Base-by-base conservation (phyloP, 305 asterid genomes). In the Fraxinus ornus region DNA sequence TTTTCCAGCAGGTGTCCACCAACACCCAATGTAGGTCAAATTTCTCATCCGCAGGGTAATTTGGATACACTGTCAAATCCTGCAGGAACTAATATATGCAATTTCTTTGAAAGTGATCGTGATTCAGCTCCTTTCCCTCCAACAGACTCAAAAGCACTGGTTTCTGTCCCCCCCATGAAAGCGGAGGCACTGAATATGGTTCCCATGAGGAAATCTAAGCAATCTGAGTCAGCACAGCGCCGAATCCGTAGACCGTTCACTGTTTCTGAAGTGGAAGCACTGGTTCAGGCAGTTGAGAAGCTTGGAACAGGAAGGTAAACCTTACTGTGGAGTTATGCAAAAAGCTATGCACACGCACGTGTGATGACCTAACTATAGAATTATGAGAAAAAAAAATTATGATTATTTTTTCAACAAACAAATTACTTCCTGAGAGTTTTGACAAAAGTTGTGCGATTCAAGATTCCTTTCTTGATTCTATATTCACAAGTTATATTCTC, bases 251-350 rank as follows among this genome's bases (percentile, higher is more conserved):
- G 99, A 76, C 99, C 98, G 57, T 97, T 97, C 86, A 92, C 99
- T 77, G 99, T 97, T 77, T 84, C 95, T 44, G 99, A 97, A 87
- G 98, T 97, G 21, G 98, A 97, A 89, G 97, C 98, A 70, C 93
- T 94, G 35, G 99, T 97, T 82, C 97, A 93, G 85, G 99, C 98
- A 75, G 98, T 97, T 73, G 99, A 94, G 93, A 93, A 92, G 85
- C 98, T 97, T 26, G 98, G 99, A 66, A 97, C 98, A 0, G 99
- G 99, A 91, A 91, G 99, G 99, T 96, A 26, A 82, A 81, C 35
- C 73, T 26, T 72, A 4, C 12, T n/a, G 26, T 49, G 28, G 28
- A 75, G 17, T 39, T 78, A 3, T 24, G 39, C 35, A 21, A 81
- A 60, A 5, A 44, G 37, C 32, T 47, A 64, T 28, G n/a, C 75